Percentiles rank a stretch among this genome's conserved stretches.
phyloP scores from a whole-genome alignment of 2,329 filamentous ascomycete genomes.

The Fusarium chaquense region DNA sequence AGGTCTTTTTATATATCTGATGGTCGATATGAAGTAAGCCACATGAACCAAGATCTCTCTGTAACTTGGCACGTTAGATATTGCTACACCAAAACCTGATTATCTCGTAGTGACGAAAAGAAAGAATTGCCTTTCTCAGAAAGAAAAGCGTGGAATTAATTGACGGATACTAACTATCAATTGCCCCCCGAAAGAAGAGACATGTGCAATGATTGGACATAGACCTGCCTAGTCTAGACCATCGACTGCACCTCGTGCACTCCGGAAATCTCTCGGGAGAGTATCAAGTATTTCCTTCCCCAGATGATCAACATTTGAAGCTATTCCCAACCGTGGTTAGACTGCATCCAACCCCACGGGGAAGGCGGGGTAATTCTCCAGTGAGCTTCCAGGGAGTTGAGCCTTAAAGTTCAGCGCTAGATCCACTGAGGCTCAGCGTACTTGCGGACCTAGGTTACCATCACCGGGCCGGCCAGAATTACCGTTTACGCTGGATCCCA shows the following conservation, averaged over 20 bases:
- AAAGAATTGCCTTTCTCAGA: conserved; percentile 26
- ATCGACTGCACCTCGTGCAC: conserved; percentile 1
- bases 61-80: background rate
- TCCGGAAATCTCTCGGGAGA: conserved; percentile 4
- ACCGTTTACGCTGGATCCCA: conserved; percentile 12
- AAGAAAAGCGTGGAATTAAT: conserved; percentile 8
- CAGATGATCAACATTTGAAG: conserved; percentile 27
- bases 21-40: conserved; percentile 28
- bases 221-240: conserved; percentile 13
- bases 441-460: conserved; percentile 22
- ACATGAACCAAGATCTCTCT: conserved; percentile 7
- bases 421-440: background rate
- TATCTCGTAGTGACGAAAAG: background rate
- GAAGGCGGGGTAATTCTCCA: conserved; percentile 20
- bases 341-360: conserved; percentile 29
- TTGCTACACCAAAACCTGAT: conserved; percentile 18
- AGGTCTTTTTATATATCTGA: conserved; percentile 36
- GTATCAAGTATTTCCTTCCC: conserved; percentile 9
- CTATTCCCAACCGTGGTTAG: conserved; percentile 4
- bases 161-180: background rate
- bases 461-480: conserved; percentile 2
- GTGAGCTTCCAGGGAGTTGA: background rate
- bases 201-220: conserved; percentile 29
- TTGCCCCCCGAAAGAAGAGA: background rate
- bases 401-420: conserved; percentile 16